Evolutionary conservation across 805 yeast genomes (phyloP).

Genomic region (Saturnispora gosingensis): DNA sequence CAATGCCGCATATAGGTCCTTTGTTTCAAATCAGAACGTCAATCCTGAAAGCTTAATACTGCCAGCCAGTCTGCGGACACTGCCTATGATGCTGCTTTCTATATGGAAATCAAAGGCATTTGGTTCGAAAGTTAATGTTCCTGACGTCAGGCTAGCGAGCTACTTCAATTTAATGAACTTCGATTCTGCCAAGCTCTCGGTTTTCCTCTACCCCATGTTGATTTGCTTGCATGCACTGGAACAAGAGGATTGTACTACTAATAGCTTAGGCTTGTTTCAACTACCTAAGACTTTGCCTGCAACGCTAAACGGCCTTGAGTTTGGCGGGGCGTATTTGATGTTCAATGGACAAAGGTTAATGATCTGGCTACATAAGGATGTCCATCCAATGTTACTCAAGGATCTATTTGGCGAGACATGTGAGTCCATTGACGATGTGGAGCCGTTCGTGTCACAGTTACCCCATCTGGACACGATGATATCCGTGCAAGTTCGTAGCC

Average conservation of each 20-base stretch:
- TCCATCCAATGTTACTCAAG: conserved; percentile 53
- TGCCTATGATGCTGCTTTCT: conserved; percentile 59
- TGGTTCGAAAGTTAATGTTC: conserved; percentile 38
- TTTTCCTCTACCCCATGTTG: conserved; percentile 72
- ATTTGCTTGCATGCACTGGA: conserved; percentile 59
- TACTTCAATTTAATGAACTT: conserved; percentile 41
- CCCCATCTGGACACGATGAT: conserved; percentile 66
- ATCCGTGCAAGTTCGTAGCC: conserved; percentile 55
- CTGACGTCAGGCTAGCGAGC: conserved; percentile 58
- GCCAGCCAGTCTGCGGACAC: conserved; percentile 70
- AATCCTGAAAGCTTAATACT: conserved; percentile 59
- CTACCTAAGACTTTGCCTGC: conserved; percentile 44
- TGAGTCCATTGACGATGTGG: conserved; percentile 36
- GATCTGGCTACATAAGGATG: conserved; percentile 62
- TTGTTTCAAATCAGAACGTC: conserved; percentile 34
- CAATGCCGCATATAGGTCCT: conserved; percentile 47
- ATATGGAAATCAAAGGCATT: conserved; percentile 63
- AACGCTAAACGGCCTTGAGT: conserved; percentile 32
- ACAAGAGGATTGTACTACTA: conserved; percentile 46
- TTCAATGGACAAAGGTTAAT: conserved; percentile 56
- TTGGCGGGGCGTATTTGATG: conserved; percentile 70
- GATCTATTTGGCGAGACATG: conserved; percentile 63
- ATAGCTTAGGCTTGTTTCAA: conserved; percentile 34
- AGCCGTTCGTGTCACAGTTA: conserved; percentile 43
- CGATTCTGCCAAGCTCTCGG: conserved; percentile 48